Percentiles rank a stretch among this genome's conserved stretches.
These are phyloP conservation scores for Apiotrichum gracile DNA, from an alignment of 1,284 basidiomycete genomes.

Conservation along the genomic window DNA sequence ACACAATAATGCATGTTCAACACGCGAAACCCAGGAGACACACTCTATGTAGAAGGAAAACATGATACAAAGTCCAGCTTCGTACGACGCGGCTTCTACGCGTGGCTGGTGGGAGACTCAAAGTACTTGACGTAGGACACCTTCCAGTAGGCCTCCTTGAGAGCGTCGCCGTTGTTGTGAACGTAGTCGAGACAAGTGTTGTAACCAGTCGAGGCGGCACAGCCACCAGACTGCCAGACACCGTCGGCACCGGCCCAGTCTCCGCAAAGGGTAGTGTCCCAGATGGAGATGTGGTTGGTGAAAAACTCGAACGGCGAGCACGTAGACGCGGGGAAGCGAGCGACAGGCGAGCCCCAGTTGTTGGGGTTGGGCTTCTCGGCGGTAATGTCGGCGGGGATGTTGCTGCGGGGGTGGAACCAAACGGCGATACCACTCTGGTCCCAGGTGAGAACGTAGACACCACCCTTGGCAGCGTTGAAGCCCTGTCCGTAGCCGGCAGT, in stretches of 20 bases:
- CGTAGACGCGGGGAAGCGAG: conserved; percentile 61
- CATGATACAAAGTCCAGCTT: background rate
- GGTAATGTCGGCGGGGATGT: conserved; percentile 68
- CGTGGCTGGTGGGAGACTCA: conserved; percentile 6
- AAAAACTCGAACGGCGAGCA: conserved; percentile 74
- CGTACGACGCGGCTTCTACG: background rate
- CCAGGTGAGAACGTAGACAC: conserved; percentile 60
- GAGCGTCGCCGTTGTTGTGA: conserved; percentile 60
- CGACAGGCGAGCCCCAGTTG: conserved; percentile 68
- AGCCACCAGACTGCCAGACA: conserved; percentile 58
- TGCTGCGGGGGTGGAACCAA: conserved; percentile 68
- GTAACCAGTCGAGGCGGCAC: conserved; percentile 72
- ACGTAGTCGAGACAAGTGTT: conserved; percentile 72
- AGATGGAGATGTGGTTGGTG: conserved; percentile 61
- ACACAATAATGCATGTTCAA: background rate
- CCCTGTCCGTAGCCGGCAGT: conserved; percentile 40
- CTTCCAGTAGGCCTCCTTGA: conserved; percentile 67
- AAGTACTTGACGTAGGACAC: conserved; percentile 41
- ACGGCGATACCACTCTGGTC: conserved; percentile 64
- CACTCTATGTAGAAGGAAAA: background rate
- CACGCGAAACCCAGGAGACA: background rate
- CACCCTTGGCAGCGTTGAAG: conserved; percentile 47
- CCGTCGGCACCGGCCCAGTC: conserved; percentile 68
- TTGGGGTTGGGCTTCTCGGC: conserved; percentile 61
- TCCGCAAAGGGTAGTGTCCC: conserved; percentile 54